phyloP scores from a whole-genome alignment of 2,329 filamentous ascomycete species.

The Arthrobotrys megalospora region DNA sequence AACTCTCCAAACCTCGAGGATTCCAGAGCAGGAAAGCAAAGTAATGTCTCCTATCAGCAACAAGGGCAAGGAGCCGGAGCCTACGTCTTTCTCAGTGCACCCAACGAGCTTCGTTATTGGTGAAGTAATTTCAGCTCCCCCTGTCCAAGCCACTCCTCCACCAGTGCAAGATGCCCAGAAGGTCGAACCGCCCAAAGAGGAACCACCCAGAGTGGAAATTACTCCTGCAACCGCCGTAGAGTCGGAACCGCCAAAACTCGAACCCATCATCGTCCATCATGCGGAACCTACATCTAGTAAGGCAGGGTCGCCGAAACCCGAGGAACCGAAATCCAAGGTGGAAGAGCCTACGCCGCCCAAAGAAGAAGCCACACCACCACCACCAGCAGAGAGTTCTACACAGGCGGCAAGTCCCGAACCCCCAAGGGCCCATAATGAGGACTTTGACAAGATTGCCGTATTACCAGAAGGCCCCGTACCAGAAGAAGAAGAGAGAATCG shows the following conservation, averaged over 20 bases:
- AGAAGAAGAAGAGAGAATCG: constrained; percentile 57
- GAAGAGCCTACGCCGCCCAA: constrained; percentile 11
- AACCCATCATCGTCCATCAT: neutral
- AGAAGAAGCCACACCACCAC: constrained; percentile 15
- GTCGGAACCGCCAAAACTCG: constrained; percentile 18
- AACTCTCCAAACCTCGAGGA: constrained; percentile 12
- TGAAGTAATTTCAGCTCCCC: constrained; percentile 25
- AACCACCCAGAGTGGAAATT: constrained; percentile 55
- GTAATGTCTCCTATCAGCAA: constrained; percentile 36
- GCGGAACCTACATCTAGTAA: constrained; percentile 5
- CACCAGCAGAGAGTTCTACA: constrained; percentile 38
- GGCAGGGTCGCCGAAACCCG: constrained; percentile 1
- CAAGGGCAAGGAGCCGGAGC: constrained; percentile 26
- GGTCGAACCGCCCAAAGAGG: constrained; percentile 30
- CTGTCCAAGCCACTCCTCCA: constrained; percentile 16
- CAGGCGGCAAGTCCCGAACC: constrained; percentile 35
- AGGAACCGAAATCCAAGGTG: constrained; percentile 13
- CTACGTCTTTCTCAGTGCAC: constrained; percentile 11
- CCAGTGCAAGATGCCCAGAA: constrained; percentile 10
- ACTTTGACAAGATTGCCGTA: constrained; percentile 58
- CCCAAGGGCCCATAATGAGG: constrained; percentile 30
- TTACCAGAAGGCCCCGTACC: constrained; percentile 56
- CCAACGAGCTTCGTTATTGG: constrained; percentile 38
- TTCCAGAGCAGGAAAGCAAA: constrained; percentile 45
- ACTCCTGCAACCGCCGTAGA: constrained; percentile 50